Percentiles rank a stretch among this genome's conserved stretches.
These are phyloP conservation scores for Backusella tuberculispora DNA, from an alignment of 192 early-diverging fungal genomes.

Conservation along the genomic window DNA sequence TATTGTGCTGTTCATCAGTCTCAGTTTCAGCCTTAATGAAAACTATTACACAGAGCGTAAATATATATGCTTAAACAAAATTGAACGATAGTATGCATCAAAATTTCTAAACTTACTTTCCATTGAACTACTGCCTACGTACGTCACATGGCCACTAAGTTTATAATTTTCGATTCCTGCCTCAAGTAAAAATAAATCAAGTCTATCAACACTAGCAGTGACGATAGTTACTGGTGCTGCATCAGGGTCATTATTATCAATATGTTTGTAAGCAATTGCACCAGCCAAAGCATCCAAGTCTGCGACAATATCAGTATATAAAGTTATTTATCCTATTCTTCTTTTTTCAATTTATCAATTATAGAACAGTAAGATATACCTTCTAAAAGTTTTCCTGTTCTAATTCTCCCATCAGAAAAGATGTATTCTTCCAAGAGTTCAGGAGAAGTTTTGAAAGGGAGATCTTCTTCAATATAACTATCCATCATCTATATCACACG, in stretches of 20 bases:
- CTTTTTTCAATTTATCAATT: neutral
- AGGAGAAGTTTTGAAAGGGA: constrained; percentile 79
- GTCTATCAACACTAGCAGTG: constrained; percentile 87
- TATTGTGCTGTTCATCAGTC: neutral
- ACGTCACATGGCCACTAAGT: constrained; percentile 84
- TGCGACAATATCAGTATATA: neutral
- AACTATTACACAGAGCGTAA: constrained; percentile 19
- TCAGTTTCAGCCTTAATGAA: constrained; percentile 70
- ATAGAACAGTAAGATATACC: constrained; percentile 25
- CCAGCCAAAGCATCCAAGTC: constrained; percentile 86
- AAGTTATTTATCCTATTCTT: neutral
- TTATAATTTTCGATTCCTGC: constrained; percentile 69
- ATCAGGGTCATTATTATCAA: constrained; percentile 46
- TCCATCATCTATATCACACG: constrained; percentile 55
- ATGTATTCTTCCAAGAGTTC: constrained; percentile 81
- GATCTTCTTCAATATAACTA: constrained; percentile 75
- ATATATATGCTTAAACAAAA: neutral
- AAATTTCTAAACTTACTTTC: constrained; percentile 55
- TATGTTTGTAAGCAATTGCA: constrained; percentile 80
- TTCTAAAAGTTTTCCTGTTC: constrained; percentile 85
- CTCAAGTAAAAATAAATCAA: constrained; percentile 74
- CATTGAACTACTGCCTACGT: constrained; percentile 93
- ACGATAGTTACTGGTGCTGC: constrained; percentile 74
- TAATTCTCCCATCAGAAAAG: constrained; percentile 73
- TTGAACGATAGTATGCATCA: neutral